A percentile compares a stretch with the other conserved stretches of the same genome.
Evolutionary conservation across 2,329 filamentous ascomycete species (phyloP).

Genomic region (Hypoxylon sp.): DNA sequence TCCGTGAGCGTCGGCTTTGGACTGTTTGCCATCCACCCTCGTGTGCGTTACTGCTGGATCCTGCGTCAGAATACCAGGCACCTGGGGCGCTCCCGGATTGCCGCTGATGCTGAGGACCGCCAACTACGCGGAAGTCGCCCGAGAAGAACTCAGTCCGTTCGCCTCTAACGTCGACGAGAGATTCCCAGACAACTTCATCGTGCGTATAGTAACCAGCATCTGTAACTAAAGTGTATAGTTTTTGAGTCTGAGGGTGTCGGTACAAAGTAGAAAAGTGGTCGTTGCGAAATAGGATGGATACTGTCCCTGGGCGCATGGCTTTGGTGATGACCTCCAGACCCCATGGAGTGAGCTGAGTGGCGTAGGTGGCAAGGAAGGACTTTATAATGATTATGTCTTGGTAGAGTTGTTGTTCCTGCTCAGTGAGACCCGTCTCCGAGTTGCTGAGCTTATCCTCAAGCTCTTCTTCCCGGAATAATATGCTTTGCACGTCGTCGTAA

Average conservation of each 20-base stretch:
- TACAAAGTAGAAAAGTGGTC: conserved; percentile 97
- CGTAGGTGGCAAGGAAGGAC: conserved; percentile 81
- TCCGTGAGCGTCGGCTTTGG: conserved; percentile 55
- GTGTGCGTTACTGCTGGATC: conserved; percentile 45
- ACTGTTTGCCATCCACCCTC: conserved; percentile 71
- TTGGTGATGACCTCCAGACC: conserved; percentile 82
- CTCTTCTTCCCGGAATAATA: conserved; percentile 91
- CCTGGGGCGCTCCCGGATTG: conserved; percentile 33
- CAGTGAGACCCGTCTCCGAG: conserved; percentile 70
- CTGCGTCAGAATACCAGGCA: conserved; percentile 42
- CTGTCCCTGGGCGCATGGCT: conserved; percentile 79
- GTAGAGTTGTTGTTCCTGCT: conserved; percentile 82
- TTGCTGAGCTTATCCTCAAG: conserved; percentile 82
- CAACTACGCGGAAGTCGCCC: conserved; percentile 90
- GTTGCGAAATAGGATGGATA: conserved; percentile 95
- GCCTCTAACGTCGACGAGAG: conserved; percentile 88
- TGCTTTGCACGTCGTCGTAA: conserved; percentile 91
- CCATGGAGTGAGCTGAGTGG: conserved; percentile 88
- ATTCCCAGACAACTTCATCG: conserved; percentile 97
- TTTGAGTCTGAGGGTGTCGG: conserved; percentile 82
- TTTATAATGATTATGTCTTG: conserved; percentile 90
- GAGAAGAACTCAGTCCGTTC: conserved; percentile 86
- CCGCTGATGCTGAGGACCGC: conserved; percentile 63
- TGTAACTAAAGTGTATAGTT: conserved; percentile 88
- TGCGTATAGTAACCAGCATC: conserved; percentile 91